These are phyloP conservation scores for Mortierella sp. DNA, from an alignment of 371 early-diverging fungal species.

Conservation along the genomic window DNA sequence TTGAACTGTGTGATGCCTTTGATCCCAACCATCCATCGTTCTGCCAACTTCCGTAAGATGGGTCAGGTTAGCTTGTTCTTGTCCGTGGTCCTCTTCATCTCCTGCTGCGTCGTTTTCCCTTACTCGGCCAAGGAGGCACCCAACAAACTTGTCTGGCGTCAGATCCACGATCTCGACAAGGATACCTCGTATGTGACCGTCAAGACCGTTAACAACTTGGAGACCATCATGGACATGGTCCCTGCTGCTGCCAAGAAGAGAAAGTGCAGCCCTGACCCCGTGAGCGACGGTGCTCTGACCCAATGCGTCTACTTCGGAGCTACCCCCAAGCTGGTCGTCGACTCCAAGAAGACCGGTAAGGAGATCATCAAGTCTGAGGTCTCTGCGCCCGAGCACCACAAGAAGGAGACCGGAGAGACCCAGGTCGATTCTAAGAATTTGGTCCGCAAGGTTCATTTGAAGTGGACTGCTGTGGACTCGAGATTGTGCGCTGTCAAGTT, in stretches of 20 bases:
- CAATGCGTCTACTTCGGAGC: conserved; percentile 46
- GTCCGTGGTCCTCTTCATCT: conserved; percentile 22
- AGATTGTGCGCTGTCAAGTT: conserved; percentile 34
- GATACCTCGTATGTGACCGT: conserved; percentile 35
- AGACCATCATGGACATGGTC: conserved; percentile 56
- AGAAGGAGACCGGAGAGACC: background rate
- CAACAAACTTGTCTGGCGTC: conserved; percentile 39
- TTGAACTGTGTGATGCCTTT: conserved; percentile 55
- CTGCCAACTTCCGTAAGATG: conserved; percentile 52
- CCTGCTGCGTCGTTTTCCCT: conserved; percentile 35
- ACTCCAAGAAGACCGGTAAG: conserved; percentile 30
- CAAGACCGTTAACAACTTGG: conserved; percentile 59
- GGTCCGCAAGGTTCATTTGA: conserved; percentile 37
- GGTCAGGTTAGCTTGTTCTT: conserved; percentile 42
- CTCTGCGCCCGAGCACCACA: conserved; percentile 29
- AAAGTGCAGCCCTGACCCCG: conserved; percentile 44
- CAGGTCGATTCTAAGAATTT: conserved; percentile 21
- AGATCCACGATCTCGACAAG: conserved; percentile 31
- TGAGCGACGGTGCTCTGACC: conserved; percentile 28
- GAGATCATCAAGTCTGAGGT: conserved; percentile 41
- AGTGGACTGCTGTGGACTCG: conserved; percentile 42
- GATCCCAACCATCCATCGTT: conserved; percentile 55
- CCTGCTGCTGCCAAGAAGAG: conserved; percentile 30
- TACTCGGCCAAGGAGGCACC: conserved; percentile 38
- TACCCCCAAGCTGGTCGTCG: conserved; percentile 31